Base-by-base conservation (phyloP, 192 early-diverging fungal genomes). In the Coemansia sp. region DNA sequence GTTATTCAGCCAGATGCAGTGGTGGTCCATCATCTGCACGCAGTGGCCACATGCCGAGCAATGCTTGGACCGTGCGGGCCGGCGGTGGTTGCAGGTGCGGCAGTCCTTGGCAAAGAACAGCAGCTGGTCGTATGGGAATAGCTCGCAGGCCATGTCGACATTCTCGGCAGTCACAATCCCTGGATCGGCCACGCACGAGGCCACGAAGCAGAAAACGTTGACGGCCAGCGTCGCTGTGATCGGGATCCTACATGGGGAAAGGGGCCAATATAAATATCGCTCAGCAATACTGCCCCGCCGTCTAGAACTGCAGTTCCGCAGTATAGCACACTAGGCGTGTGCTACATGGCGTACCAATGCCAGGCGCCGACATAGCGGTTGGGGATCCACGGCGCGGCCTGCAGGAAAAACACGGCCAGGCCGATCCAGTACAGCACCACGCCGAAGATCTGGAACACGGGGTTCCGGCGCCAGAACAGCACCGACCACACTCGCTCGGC, bases 1-100 rank as follows among this genome's bases (percentile, higher is more conserved):
- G 61, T 61, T 76, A 58, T 76, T 76, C 23, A 76, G 54, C 73
- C 73, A 76, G 18, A 76, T 57, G 33, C 74, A 76, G 39, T 76
- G 74, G 54, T 76, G 74, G 55, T 76, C 74, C 62, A 61, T 40
- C 55, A 64, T 61, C 47, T 63, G 56, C 17, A 76, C 47, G 52
- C 74, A 76, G 27, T 34, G 44, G 13, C 42, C 45, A 46, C 74
- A 76, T 7, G 51, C 52, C 18, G 66, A 51, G 46, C 74, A 76
- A 46, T 76, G 74, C 47, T 76, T 76, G 38, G 74, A 76, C 44
- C 74, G 57, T n/a, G 74, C 74, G 4, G 74, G 64, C 48, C 63
- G 66, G 41, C 42, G 31, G 42, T 46, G 40, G 12, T 29, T 21
- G 32, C 70, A 73, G 4, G 70, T 73, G 16, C 54, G 46, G 28